Evolutionary conservation across 1,284 basidiomycete species (phyloP).

Genomic region (Leccinum angustisporum): DNA sequence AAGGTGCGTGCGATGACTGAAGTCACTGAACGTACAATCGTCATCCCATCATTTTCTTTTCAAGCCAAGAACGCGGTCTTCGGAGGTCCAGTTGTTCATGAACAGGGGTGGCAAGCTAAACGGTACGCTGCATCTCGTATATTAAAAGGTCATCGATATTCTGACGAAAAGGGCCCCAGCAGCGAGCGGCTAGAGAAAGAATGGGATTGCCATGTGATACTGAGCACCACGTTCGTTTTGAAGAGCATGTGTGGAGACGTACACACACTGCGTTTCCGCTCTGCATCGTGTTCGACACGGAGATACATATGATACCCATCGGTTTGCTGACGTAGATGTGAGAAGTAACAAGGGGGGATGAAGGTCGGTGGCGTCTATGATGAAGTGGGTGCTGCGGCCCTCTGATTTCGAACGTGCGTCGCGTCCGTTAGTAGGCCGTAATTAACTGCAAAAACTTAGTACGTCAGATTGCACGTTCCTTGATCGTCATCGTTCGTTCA

Average conservation of each 20-base stretch:
- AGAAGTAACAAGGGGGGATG: background rate
- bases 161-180: background rate
- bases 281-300: background rate
- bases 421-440: background rate
- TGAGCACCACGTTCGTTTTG: background rate
- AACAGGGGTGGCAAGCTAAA: background rate
- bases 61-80: background rate
- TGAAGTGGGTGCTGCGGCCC: background rate
- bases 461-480: background rate
- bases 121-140: background rate
- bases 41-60: background rate
- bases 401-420: background rate
- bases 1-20: background rate
- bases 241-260: too few species aligned
- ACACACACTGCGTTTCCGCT: background rate
- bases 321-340: background rate
- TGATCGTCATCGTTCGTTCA: background rate
- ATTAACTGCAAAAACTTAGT: background rate
- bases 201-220: background rate
- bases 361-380: background rate
- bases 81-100: background rate
- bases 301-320: background rate
- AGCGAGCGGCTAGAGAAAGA: background rate
- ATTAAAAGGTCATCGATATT: background rate
- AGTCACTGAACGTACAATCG: background rate